Conservation (phyloP, 2,329 filamentous ascomycete species). For the Phialocephala subalpina region DNA sequence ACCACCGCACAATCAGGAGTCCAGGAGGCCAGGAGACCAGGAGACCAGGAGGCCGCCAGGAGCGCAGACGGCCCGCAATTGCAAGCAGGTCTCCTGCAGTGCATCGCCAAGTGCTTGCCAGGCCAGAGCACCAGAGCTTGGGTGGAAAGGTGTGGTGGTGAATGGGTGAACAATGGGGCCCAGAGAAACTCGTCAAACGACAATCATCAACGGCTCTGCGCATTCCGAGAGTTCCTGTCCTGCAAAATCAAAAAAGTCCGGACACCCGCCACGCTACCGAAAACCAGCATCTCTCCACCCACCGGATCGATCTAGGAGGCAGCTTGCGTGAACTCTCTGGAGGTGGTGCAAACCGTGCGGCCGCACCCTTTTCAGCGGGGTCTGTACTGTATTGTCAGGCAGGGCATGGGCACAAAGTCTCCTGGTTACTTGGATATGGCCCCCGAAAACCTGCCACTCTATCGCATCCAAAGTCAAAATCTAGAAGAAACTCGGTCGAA, state of each 20-base stretch:
- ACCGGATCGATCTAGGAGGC: neutral
- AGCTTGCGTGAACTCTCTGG: neutral
- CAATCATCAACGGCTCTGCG: neutral
- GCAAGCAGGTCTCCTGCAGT: slow-evolving; percentile 7
- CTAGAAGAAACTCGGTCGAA: neutral
- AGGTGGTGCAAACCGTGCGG: slow-evolving; percentile 5
- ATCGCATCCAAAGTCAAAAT: neutral
- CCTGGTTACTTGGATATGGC: neutral
- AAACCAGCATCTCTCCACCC: neutral
- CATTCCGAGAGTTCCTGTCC: slow-evolving; percentile 4
- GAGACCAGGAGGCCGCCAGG: neutral
- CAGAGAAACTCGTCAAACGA: neutral
- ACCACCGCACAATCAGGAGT: neutral
- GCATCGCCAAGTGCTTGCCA: neutral
- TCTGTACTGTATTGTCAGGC: neutral
- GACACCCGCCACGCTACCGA: neutral
- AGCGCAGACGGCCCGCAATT: slow-evolving; percentile 8
- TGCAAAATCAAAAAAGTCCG: neutral
- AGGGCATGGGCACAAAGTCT: neutral
- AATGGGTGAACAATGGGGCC: neutral
- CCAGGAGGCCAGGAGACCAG: slow-evolving; percentile 4
- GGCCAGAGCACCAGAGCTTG: neutral
- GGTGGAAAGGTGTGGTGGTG: neutral
- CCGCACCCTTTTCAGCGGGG: neutral
- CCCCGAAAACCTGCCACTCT: neutral